Evolutionary conservation across 1,139 yeast species (phyloP).

Genomic region (Spathaspora jeffriesii): DNA sequence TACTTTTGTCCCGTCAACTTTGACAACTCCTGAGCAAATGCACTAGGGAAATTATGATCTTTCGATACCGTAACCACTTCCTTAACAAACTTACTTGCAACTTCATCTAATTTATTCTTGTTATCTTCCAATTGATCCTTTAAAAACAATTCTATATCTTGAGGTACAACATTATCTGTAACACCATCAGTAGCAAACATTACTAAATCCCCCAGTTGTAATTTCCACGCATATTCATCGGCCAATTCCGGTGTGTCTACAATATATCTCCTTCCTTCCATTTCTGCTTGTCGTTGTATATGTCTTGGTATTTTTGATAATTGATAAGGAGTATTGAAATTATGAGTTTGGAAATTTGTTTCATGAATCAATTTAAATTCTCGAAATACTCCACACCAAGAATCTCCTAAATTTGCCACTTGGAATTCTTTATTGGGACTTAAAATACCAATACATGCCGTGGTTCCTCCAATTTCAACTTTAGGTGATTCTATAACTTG

Average conservation of each 20-base stretch:
- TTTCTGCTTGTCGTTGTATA: conserved; percentile 55
- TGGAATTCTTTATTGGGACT: conserved; percentile 49
- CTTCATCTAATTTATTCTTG: conserved; percentile 25
- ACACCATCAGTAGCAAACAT: conserved; percentile 94
- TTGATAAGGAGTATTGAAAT: conserved; percentile 91
- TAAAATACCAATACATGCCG: conserved; percentile 84
- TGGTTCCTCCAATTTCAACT: conserved; percentile 93
- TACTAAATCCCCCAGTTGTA: conserved; percentile 70
- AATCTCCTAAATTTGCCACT: conserved; percentile 89
- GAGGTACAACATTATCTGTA: conserved; percentile 77
- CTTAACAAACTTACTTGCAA: conserved; percentile 61
- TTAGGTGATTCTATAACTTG: conserved; percentile 52
- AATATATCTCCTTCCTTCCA: conserved; percentile 60
- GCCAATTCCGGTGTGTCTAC: conserved; percentile 56
- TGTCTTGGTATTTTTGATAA: conserved; percentile 79
- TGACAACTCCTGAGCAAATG: conserved; percentile 81
- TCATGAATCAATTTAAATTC: conserved; percentile 61
- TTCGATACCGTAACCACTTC: conserved; percentile 71
- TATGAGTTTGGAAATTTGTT: conserved; percentile 81
- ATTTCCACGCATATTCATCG: conserved; percentile 49
- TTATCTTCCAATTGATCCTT: conserved; percentile 40
- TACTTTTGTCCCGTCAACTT: conserved; percentile 69
- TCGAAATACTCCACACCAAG: conserved; percentile 90
- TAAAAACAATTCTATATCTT: conserved; percentile 68
- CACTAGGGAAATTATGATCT: conserved; percentile 77